Base-by-base conservation (phyloP, 164 flowering plant genomes). In the Pachysandra terminalis region DNA sequence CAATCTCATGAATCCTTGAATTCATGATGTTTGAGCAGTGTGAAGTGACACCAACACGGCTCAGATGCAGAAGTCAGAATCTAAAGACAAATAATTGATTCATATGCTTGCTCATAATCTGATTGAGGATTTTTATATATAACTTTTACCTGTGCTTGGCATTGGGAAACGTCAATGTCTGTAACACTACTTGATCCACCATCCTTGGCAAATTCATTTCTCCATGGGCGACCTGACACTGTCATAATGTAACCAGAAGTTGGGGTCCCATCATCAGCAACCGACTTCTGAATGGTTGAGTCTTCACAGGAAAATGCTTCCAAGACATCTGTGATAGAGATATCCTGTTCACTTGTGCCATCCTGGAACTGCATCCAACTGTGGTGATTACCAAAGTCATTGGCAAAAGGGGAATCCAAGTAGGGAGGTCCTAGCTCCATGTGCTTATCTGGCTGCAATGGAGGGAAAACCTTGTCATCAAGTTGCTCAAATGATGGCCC, bases 121-220 rank as follows among this genome's bases (percentile, higher is more conserved):
- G 23, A 23, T 48, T 49, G 15, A 69, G 55, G 16, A 19, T 45
- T 55, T 54, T 22, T 22, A 19, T 26, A 5, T 40, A 5, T 40
- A 40, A 40, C 7, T 14, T 68, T 65, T 63, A 80, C 83, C 80
- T 75, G 81, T 22, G 28, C 23, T 25, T 66, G 77, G 23, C 78
- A 17, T 74, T 83, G 37, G 68, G 76, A 67, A 82, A 78, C 17
- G 78, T 75, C 82, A 13, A 65, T 70, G 63, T 78, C 82, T 52
- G 78, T 73, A 23, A 72, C 80, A 72, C 83, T 71, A 73, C 71
- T 58, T 19, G 80, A 77, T 62, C 67, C 77, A 68, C 65, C 61
- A 5, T 67, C 79, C 71, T 71, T 69, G 16, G 40, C 22, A 23
- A 10, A 58, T 13, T 32, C 23, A 60, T 19, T 8, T 14, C 9